Evolutionary conservation across 805 yeast species (phyloP).

Genomic region (Blastobotrys americana): DNA sequence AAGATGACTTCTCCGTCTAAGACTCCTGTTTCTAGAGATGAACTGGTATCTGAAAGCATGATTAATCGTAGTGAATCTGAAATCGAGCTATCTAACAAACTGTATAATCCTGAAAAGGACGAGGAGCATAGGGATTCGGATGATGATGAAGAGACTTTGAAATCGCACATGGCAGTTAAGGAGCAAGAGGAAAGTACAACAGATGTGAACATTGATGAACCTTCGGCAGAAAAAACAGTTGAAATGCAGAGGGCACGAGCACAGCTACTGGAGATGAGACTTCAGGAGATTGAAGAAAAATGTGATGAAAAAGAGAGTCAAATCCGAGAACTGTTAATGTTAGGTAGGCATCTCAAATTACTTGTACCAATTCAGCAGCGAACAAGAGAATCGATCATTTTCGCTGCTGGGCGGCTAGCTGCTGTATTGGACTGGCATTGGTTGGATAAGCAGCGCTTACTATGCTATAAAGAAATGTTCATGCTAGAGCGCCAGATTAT

Average conservation of each 20-base stretch:
- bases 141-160: too few relatives aligned
- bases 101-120: too few relatives aligned
- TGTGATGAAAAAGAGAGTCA: conserved; percentile 29
- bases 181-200: too few relatives aligned
- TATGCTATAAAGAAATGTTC: conserved; percentile 36
- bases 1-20: neutral
- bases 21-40: too few relatives aligned
- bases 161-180: too few relatives aligned
- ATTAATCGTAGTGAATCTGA: too few relatives aligned
- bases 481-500: conserved; percentile 25
- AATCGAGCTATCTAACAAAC: too few relatives aligned
- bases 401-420: conserved; percentile 42
- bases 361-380: conserved; percentile 50
- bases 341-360: conserved; percentile 35
- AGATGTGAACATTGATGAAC: too few relatives aligned
- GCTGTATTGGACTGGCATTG: conserved; percentile 51
- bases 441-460: conserved; percentile 44
- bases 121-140: too few relatives aligned
- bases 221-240: neutral
- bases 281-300: conserved; percentile 31
- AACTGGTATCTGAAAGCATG: too few relatives aligned
- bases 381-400: conserved; percentile 43
- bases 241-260: neutral
- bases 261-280: conserved; percentile 23
- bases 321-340: conserved; percentile 34